These are phyloP conservation scores for Colletotrichum sidae DNA, from an alignment of 2,329 filamentous ascomycete species.

Conservation along the genomic window DNA sequence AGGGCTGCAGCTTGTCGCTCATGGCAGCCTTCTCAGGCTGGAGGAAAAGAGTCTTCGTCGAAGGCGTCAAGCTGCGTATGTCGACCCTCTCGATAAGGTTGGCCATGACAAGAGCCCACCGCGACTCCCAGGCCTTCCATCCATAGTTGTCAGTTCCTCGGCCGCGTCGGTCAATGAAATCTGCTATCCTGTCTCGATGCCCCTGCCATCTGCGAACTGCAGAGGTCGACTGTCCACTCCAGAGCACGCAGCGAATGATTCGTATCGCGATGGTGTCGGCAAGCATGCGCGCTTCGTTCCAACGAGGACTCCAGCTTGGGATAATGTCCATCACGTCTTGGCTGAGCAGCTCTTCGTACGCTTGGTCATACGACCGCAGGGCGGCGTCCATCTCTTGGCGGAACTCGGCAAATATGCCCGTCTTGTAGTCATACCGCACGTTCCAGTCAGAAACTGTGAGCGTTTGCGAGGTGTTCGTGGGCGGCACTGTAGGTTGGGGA, in stretches of 20 bases:
- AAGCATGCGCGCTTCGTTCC: conserved; percentile 91
- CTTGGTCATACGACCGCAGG: conserved; percentile 85
- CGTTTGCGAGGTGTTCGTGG: conserved; percentile 87
- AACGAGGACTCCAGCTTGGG: conserved; percentile 88
- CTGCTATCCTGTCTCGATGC: conserved; percentile 79
- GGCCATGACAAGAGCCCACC: conserved; percentile 74
- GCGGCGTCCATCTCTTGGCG: conserved; percentile 92
- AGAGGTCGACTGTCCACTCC: conserved; percentile 80
- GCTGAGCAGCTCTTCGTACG: conserved; percentile 85
- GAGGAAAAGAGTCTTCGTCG: conserved; percentile 60
- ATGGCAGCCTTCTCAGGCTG: conserved; percentile 69
- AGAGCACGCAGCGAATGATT: conserved; percentile 84
- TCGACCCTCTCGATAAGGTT: conserved; percentile 67
- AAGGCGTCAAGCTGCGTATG: conserved; percentile 61
- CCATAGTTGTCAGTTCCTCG: conserved; percentile 90
- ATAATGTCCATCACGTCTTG: conserved; percentile 89
- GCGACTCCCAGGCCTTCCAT: conserved; percentile 93
- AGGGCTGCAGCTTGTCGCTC: conserved; percentile 70
- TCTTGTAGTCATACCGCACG: conserved; percentile 93
- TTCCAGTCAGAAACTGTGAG: conserved; percentile 91
- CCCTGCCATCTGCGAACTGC: conserved; percentile 84
- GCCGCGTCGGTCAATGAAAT: conserved; percentile 84
- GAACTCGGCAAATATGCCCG: conserved; percentile 91
- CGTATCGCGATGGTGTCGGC: conserved; percentile 86
- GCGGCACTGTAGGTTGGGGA: conserved; percentile 84